Conservation (phyloP, 352 stramenopile genomes). For the Phytophthora aleatoria region DNA sequence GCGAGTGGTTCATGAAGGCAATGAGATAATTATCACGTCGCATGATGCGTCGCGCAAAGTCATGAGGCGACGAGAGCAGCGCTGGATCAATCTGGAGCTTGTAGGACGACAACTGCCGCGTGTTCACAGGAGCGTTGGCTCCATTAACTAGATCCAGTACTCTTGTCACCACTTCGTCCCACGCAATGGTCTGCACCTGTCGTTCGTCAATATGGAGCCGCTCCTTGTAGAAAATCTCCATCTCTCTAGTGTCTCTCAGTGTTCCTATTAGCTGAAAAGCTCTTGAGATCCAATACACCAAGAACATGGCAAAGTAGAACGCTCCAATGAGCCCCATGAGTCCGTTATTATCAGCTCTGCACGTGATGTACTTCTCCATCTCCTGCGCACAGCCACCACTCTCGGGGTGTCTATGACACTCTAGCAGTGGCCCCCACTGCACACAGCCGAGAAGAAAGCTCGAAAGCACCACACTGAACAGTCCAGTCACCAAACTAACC, state of each 20-base stretch:
- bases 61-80: slow-evolving; percentile 78
- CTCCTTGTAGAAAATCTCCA: slow-evolving; percentile 93
- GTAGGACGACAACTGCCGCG: slow-evolving; percentile 87
- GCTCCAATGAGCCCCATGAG: slow-evolving; percentile 66
- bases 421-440: slow-evolving; percentile 92
- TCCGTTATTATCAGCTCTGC: slow-evolving; percentile 56
- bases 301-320: slow-evolving; percentile 96
- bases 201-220: slow-evolving; percentile 88
- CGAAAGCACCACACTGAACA: slow-evolving; percentile 96
- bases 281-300: slow-evolving; percentile 92
- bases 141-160: slow-evolving; percentile 76
- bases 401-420: slow-evolving; percentile 72
- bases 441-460: slow-evolving; percentile 96
- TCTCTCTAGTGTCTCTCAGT: slow-evolving; percentile 88
- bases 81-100: slow-evolving; percentile 82
- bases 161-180: slow-evolving; percentile 90
- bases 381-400: slow-evolving; percentile 81
- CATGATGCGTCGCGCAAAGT: slow-evolving; percentile 97
- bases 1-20: slow-evolving; percentile 95
- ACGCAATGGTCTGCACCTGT: slow-evolving; percentile 85
- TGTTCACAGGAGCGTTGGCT: slow-evolving; percentile 78
- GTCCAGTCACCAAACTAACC: slow-evolving; percentile 91
- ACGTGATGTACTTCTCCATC: slow-evolving; percentile 77
- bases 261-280: slow-evolving; percentile 83
- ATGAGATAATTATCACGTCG: slow-evolving; percentile 99